A percentile compares a stretch with the other conserved stretches of the same genome.
Evolutionary conservation across 805 yeast species (phyloP).

Genomic region (Metschnikowia cerradonensis): DNA sequence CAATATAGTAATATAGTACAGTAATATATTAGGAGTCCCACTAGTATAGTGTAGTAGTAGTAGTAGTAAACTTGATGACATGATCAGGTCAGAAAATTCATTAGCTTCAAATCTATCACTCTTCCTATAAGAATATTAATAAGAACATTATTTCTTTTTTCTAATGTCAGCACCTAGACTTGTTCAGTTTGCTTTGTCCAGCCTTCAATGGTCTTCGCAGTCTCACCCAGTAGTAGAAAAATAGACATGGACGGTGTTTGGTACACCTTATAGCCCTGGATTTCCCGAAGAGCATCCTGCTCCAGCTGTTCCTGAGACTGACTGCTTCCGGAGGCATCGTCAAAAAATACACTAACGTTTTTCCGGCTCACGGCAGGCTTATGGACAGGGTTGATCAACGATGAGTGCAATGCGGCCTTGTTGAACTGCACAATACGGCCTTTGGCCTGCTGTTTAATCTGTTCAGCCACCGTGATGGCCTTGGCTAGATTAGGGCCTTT

Average conservation of each 20-base stretch:
- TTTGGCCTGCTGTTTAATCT: slow-evolving; percentile 14
- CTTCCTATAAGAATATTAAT: no score
- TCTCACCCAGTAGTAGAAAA: slow-evolving; percentile 10
- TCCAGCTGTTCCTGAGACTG: slow-evolving; percentile 1
- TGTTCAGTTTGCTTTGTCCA: slow-evolving; percentile 17
- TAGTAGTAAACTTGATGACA: no score
- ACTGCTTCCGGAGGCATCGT: slow-evolving; percentile 1
- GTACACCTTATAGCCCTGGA: slow-evolving; percentile 22
- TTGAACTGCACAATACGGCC: slow-evolving; percentile 18
- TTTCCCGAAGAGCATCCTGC: slow-evolving; percentile 9
- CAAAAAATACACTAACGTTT: slow-evolving; percentile 13
- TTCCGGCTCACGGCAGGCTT: slow-evolving; percentile 11
- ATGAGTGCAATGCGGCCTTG: slow-evolving; percentile 13
- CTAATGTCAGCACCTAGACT: not conserved
- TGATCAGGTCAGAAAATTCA: no score
- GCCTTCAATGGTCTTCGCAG: slow-evolving; percentile 2
- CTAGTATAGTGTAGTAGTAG: no score
- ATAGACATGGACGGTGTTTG: slow-evolving; percentile 20
- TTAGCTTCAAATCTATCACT: not conserved
- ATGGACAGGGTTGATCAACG: slow-evolving; percentile 17
- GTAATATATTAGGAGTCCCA: no score
- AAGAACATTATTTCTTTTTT: no score
- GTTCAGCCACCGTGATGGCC: slow-evolving; percentile 21
- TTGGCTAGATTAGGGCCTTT: slow-evolving; percentile 18
- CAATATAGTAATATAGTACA: no score